phyloP scores from a whole-genome alignment of 2,329 filamentous ascomycete species.

The Aspergillus transmontanensis region DNA sequence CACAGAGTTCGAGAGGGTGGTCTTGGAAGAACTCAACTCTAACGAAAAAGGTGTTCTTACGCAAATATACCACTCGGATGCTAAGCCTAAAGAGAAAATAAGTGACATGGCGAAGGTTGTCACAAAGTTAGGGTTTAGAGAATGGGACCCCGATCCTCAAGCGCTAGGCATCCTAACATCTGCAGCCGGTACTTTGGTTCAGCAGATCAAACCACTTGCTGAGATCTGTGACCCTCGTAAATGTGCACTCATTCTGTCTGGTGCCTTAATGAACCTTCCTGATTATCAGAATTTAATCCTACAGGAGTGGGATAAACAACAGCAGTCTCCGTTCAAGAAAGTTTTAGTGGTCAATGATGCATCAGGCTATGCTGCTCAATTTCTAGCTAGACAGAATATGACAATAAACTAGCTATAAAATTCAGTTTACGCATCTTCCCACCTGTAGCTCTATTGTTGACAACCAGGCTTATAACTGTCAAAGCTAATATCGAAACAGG shows the following conservation, averaged over 20 bases:
- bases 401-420: not conserved
- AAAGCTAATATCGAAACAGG: not conserved
- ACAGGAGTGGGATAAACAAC: not conserved
- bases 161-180: not conserved
- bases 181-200: not conserved
- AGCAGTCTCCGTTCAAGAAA: not conserved
- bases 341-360: not conserved
- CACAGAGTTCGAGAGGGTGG: constrained; percentile 14
- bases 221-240: constrained; percentile 15
- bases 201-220: constrained; percentile 16
- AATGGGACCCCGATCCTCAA: not conserved
- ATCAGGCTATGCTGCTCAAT: not conserved
- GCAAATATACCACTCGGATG: not conserved
- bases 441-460: not conserved
- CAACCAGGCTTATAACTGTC: not conserved
- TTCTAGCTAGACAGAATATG: not conserved
- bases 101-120: not conserved
- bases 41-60: not conserved
- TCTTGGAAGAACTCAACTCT: constrained; percentile 3
- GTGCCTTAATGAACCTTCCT: constrained; percentile 23
- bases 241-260: constrained; percentile 21
- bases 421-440: not conserved
- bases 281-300: constrained; percentile 14
- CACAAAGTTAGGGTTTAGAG: not conserved
- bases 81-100: not conserved